Percentiles rank a stretch among this genome's conserved stretches.
phyloP scores from a whole-genome alignment of 768 basidiomycete genomes.

The Auricularia heimuer region DNA sequence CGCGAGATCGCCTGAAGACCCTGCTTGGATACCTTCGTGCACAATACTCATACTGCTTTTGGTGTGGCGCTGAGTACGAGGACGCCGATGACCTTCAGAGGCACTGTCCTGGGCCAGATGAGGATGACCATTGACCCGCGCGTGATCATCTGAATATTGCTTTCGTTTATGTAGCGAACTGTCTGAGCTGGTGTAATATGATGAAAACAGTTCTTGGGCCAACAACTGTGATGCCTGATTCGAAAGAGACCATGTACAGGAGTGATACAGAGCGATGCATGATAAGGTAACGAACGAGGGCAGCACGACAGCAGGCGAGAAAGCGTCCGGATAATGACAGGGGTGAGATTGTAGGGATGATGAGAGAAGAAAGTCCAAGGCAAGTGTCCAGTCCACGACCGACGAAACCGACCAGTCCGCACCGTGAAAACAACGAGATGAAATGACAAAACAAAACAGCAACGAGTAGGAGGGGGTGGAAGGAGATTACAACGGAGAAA shows the following conservation, averaged over 20 bases:
- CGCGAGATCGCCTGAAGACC: slow-evolving; percentile 55
- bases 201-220: not conserved
- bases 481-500: not conserved
- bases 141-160: not conserved
- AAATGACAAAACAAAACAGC: not conserved
- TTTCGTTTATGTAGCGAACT: too few relatives aligned
- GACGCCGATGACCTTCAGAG: slow-evolving; percentile 45
- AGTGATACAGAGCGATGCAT: not conserved
- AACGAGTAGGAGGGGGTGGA: not conserved
- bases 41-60: slow-evolving; percentile 72
- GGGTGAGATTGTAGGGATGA: not conserved
- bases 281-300: not conserved
- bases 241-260: not conserved
- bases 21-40: slow-evolving; percentile 67
- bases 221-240: not conserved
- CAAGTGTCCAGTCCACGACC: not conserved
- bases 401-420: not conserved
- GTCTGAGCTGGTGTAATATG: too few relatives aligned
- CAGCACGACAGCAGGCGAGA: not conserved
- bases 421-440: not conserved
- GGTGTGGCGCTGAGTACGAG: slow-evolving; percentile 75
- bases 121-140: slow-evolving; percentile 57
- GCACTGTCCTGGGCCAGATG: slow-evolving; percentile 68
- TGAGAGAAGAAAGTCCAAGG: not conserved
- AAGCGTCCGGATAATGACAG: slow-evolving; percentile 2